A percentile compares a stretch with the other conserved stretches of the same genome.
Evolutionary conservation across 179 eudicot genomes (phyloP).

Genomic region (Beta lomatogona): DNA sequence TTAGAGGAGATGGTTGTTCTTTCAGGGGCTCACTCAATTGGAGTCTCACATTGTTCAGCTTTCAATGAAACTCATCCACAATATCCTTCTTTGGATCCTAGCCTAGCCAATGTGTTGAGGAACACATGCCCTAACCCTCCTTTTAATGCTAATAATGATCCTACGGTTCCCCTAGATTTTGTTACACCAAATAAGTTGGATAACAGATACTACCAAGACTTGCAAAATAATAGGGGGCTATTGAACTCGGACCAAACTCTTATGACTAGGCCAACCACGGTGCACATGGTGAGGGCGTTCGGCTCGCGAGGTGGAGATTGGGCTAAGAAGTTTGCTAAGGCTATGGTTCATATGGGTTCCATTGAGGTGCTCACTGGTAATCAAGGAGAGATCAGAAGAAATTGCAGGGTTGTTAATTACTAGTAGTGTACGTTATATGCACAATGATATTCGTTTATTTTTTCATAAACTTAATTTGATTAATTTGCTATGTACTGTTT

Average conservation of each 20-base stretch:
- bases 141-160: not conserved
- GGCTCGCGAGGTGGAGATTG: not conserved
- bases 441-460: no score
- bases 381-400: conserved; percentile 14
- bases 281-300: not conserved
- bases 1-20: conserved; percentile 37
- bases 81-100: conserved; percentile 28
- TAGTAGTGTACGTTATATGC: not conserved
- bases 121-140: conserved; percentile 19
- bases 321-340: not conserved
- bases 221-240: not conserved
- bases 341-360: conserved; percentile 16
- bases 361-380: conserved; percentile 13
- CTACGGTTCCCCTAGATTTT: conserved; percentile 7
- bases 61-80: conserved; percentile 25
- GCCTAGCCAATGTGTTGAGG: conserved; percentile 5
- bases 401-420: conserved; percentile 12
- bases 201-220: conserved; percentile 11
- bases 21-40: conserved; percentile 45
- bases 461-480: no score
- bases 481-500: not conserved
- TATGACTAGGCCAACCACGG: not conserved
- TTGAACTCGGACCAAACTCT: not conserved
- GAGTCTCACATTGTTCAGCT: conserved; percentile 34
- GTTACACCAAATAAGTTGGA: conserved; percentile 18